Percentiles rank a stretch among this genome's conserved stretches.
Evolutionary conservation across 805 yeast species (phyloP).

Genomic region (Ogataea haglerorum): DNA sequence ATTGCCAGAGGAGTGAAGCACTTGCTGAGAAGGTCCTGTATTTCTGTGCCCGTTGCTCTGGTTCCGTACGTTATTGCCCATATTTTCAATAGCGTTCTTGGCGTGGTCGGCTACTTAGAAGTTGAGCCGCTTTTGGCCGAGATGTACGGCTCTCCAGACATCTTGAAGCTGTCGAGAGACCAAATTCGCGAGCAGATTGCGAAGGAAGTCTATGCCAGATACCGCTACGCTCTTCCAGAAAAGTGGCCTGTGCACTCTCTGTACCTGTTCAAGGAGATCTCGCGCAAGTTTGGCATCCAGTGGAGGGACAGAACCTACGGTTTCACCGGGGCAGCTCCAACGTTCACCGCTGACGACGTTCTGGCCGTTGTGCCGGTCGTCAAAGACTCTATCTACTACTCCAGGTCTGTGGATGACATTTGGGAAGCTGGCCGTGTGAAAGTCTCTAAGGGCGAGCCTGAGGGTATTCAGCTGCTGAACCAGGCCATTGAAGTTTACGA

Average conservation of each 20-base stretch:
- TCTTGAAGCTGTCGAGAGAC: slow-evolving; percentile 39
- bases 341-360: slow-evolving; percentile 60
- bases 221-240: slow-evolving; percentile 53
- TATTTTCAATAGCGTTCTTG: slow-evolving; percentile 69
- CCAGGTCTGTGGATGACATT: slow-evolving; percentile 70
- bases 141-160: slow-evolving; percentile 46
- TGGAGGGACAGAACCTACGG: slow-evolving; percentile 55
- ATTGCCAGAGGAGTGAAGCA: slow-evolving; percentile 80
- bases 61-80: slow-evolving; percentile 63
- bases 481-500: slow-evolving; percentile 75
- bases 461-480: slow-evolving; percentile 59
- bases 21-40: slow-evolving; percentile 50
- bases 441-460: slow-evolving; percentile 38
- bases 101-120: slow-evolving; percentile 41
- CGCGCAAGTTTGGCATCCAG: slow-evolving; percentile 82
- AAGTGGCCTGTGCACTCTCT: slow-evolving; percentile 45
- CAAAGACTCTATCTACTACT: slow-evolving; percentile 64
- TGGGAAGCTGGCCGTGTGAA: slow-evolving; percentile 55
- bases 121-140: slow-evolving; percentile 40
- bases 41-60: slow-evolving; percentile 47
- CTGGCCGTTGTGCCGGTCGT: slow-evolving; percentile 69
- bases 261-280: slow-evolving; percentile 61
- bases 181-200: slow-evolving; percentile 45
- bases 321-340: slow-evolving; percentile 36
- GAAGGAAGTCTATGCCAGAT: slow-evolving; percentile 58